phyloP scores from a whole-genome alignment of 2,329 filamentous ascomycete genomes.

The Chrysosporium queenslandicum region DNA sequence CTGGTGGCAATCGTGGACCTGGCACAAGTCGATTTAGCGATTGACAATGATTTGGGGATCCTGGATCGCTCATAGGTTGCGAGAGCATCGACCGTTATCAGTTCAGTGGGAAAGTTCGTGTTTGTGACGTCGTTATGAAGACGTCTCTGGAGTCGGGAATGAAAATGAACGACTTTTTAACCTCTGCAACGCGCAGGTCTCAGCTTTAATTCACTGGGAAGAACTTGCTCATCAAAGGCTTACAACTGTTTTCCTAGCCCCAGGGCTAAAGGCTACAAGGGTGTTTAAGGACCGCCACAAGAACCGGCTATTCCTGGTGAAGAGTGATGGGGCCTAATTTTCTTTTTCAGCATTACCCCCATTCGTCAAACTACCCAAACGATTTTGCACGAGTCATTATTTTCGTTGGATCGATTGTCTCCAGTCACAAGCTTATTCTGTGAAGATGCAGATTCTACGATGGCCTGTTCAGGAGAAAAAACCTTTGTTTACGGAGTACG shows the following conservation, averaged over 20 bases:
- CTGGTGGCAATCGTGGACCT: background rate
- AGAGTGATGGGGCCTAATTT: background rate
- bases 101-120: background rate
- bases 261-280: conserved; percentile 3
- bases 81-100: background rate
- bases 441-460: background rate
- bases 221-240: background rate
- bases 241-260: background rate
- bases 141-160: background rate
- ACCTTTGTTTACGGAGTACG: no score
- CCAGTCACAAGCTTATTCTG: background rate
- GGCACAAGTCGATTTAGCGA: background rate
- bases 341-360: background rate
- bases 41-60: no score
- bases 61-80: background rate
- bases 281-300: conserved; percentile 9
- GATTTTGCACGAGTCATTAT: background rate
- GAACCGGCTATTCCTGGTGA: conserved; percentile 4
- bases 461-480: no score
- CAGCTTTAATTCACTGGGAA: conserved; percentile 4
- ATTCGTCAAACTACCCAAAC: background rate
- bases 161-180: conserved; percentile 2
- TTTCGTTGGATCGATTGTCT: background rate
- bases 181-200: conserved; percentile 1
- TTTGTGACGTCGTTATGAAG: background rate